These are phyloP conservation scores for Selenicereus undatus DNA, from an alignment of 148 eudicot species.

Conservation along the genomic window DNA sequence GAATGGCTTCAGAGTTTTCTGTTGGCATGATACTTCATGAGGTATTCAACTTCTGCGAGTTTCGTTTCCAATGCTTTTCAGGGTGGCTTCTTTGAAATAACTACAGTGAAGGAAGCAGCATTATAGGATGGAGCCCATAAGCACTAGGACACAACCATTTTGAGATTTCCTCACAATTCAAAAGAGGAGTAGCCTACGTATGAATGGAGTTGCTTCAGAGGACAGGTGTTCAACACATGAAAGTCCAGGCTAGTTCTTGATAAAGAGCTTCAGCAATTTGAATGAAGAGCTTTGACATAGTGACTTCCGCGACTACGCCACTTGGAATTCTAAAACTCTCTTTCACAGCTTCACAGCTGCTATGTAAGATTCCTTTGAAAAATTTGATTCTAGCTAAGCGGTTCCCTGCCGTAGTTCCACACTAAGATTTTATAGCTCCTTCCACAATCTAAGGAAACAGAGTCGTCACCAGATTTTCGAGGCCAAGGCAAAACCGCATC, in stretches of 20 bases:
- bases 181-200: not conserved
- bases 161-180: not conserved
- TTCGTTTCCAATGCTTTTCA: too few relatives aligned
- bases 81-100: not conserved
- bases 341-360: not conserved
- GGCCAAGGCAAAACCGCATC: not conserved
- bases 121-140: not conserved
- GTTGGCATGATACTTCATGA: not conserved
- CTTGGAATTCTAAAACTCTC: not conserved
- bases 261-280: not conserved
- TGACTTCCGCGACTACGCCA: not conserved
- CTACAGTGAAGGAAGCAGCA: not conserved
- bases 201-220: not conserved
- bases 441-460: not conserved
- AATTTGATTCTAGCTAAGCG: too few relatives aligned
- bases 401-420: not conserved
- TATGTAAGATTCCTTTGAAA: not conserved
- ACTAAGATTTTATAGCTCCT: not conserved
- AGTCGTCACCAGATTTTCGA: not conserved
- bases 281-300: not conserved
- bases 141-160: not conserved
- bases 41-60: not conserved
- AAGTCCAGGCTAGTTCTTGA: not conserved
- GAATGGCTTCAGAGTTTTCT: not conserved
- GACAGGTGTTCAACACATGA: not conserved